Conservation (phyloP, 805 yeast genomes). For the Zygotorulaspora danielsina region DNA sequence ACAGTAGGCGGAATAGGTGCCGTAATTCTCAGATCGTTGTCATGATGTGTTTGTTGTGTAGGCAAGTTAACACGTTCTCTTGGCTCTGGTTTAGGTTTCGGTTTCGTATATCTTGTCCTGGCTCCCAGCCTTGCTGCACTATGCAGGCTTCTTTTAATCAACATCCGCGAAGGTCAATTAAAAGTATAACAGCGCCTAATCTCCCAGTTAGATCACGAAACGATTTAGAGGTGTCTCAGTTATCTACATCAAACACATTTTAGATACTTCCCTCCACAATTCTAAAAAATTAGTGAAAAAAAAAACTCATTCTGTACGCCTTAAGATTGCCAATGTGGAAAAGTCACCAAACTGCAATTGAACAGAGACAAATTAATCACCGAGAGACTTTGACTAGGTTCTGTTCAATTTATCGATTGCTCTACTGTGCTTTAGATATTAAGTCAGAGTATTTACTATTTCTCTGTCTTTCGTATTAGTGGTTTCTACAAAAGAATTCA, state of each 20-base stretch:
- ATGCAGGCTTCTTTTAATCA: conserved; percentile 34
- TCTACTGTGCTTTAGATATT: no score
- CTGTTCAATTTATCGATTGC: no score
- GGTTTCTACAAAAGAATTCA: no score
- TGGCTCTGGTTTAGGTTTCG: conserved; percentile 28
- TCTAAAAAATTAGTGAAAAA: neutral
- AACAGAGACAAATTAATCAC: no score
- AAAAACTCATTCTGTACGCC: conserved; percentile 1
- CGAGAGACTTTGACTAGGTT: no score
- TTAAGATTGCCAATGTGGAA: neutral
- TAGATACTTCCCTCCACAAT: no score
- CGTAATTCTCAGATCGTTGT: conserved; percentile 47
- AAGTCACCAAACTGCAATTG: no score
- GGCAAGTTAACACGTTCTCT: conserved; percentile 24
- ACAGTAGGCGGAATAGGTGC: conserved; percentile 84
- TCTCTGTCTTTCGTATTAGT: no score
- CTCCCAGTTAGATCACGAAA: no score
- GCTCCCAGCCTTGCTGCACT: conserved; percentile 34
- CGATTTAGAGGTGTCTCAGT: no score
- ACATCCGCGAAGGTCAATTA: conserved; percentile 4
- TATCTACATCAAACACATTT: neutral
- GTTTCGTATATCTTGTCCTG: conserved; percentile 41
- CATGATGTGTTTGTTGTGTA: conserved; percentile 30
- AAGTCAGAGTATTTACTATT: no score
- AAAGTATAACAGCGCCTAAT: neutral